Evolutionary conservation across 1,284 basidiomycete species (phyloP), one percentile per base, ranked within the genome.

Genomic region (Apiotrichum gracile): DNA sequence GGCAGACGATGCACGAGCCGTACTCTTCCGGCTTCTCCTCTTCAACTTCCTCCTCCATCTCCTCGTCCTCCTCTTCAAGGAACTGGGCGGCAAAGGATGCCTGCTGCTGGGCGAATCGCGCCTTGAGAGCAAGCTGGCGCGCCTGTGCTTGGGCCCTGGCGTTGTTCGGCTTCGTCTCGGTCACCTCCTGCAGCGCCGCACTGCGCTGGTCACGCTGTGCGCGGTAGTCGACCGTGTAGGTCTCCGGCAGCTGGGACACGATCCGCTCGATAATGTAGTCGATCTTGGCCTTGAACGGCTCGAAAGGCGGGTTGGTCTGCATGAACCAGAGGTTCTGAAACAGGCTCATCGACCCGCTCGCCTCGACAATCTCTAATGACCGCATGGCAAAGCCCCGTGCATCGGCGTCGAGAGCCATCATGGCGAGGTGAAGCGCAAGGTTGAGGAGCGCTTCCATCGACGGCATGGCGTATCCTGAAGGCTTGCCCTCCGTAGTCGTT

Each of bases 1-100:
- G 96, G 66, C 96, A 99, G 9, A 98, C 89, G 60, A 99, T 98
- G 72, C 96, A 99, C 25, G 86, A 87, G 1, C 94, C 96, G 60
- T 86, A 86, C 24, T 83, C 83, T 17, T 81, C 71, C 1, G 70
- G 68, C 9, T 79, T 82, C 27, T 83, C 78, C 61, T 80, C 79
- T 29, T 66, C 62, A 19, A 62, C 61, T 26, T 59, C 57, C 21
- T 82, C 83, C 1, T 81, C 80, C 31, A 81, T 86, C 56, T 87
- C 88, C 59, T 84, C 76, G 5, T 76, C 74, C 5, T 74, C 75
- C 24, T 72, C 74, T 25, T 73, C 73, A 38, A 68, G 62, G 55
- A 68, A 67, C 46, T 49, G 62, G 44, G 63, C 59, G 14, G 70
- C 65, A 66, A 96, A 93, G 57, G 82, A 86, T 27, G 84, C 85